Evolutionary conservation across 179 eudicot genomes (phyloP).

Genomic region (Camellia oleifera): DNA sequence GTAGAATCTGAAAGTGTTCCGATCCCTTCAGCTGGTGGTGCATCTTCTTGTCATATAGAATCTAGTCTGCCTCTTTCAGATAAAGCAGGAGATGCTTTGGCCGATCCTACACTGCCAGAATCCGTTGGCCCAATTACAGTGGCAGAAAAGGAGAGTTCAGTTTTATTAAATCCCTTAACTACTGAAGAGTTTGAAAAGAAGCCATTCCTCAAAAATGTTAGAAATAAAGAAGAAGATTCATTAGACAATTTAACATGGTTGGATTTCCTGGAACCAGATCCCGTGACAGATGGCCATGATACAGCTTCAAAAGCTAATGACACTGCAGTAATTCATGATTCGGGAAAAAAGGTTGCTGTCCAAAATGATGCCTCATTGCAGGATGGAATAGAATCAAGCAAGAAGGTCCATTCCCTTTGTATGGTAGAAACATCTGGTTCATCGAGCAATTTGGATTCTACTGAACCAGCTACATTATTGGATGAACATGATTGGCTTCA

Average conservation of each 20-base stretch:
- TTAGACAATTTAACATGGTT: constrained; percentile 37
- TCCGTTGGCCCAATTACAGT: constrained; percentile 21
- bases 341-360: constrained; percentile 23
- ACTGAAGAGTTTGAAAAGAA: constrained; percentile 15
- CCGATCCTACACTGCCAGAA: constrained; percentile 29
- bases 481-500: constrained; percentile 14
- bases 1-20: constrained; percentile 27
- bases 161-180: constrained; percentile 11
- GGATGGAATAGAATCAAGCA: constrained; percentile 14
- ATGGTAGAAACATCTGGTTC: constrained; percentile 19
- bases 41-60: constrained; percentile 11
- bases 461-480: constrained; percentile 26
- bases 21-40: constrained; percentile 26
- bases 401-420: constrained; percentile 15
- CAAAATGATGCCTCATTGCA: constrained; percentile 16
- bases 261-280: constrained; percentile 40
- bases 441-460: constrained; percentile 33
- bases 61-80: constrained; percentile 27
- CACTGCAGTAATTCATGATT: constrained; percentile 9
- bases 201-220: background rate
- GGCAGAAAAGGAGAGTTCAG: constrained; percentile 20
- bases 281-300: constrained; percentile 11
- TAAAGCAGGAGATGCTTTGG: constrained; percentile 15
- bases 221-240: constrained; percentile 17
- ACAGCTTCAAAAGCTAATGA: constrained; percentile 13